Percentiles rank a stretch among this genome's conserved stretches.
Conservation (phyloP, 331 rosid genomes). For the Telfairia occidentalis region DNA sequence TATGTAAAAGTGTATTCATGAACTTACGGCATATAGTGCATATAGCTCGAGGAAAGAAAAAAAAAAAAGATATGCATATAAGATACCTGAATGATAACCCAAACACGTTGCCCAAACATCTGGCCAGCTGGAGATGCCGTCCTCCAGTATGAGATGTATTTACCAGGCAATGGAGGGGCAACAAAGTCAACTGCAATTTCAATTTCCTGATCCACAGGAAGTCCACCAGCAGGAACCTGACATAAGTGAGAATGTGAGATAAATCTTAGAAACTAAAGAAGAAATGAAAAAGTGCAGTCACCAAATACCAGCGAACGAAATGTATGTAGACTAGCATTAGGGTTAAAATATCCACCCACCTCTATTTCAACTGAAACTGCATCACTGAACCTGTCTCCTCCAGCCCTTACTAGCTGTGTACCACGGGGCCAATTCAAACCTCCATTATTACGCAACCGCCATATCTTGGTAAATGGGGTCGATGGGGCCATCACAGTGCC, state of each 20-base stretch:
- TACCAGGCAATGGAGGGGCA: slow-evolving; percentile 65
- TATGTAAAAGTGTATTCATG: neutral
- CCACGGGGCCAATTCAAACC: slow-evolving; percentile 55
- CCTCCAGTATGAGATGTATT: slow-evolving; percentile 74
- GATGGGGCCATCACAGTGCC: slow-evolving; percentile 74
- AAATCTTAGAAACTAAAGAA: neutral
- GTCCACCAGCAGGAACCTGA: slow-evolving; percentile 49
- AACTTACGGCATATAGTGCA: neutral
- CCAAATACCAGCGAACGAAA: neutral
- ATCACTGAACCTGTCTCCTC: slow-evolving; percentile 47
- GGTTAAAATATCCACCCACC: slow-evolving; percentile 28
- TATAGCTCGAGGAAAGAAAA: neutral
- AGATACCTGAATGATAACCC: slow-evolving; percentile 77
- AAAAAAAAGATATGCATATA: neutral
- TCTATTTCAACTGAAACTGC: slow-evolving; percentile 35
- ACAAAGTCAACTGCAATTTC: slow-evolving; percentile 76
- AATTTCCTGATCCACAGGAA: slow-evolving; percentile 39
- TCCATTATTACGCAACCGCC: slow-evolving; percentile 84
- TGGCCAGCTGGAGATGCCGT: slow-evolving; percentile 62
- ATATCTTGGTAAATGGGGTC: slow-evolving; percentile 75
- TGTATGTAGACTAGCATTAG: neutral
- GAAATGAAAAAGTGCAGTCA: neutral
- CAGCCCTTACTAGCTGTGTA: slow-evolving; percentile 66
- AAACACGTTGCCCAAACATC: slow-evolving; percentile 79
- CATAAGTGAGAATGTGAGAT: neutral